A percentile compares a stretch with the other conserved stretches of the same genome.
phyloP scores from a whole-genome alignment of 352 stramenopile genomes.

The Blastocystis sp. region DNA sequence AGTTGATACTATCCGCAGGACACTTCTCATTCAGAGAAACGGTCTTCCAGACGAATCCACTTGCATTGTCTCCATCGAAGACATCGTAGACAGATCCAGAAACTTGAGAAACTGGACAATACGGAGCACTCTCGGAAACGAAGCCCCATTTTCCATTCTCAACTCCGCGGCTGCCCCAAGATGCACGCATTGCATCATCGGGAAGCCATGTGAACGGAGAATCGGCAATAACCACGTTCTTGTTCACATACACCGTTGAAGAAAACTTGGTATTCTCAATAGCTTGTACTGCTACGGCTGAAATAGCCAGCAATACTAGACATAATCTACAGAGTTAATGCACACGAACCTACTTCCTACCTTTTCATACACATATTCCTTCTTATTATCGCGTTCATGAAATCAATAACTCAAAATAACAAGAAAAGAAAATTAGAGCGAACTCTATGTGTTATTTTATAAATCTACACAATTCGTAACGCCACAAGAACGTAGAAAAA shows the following conservation, averaged over 20 bases:
- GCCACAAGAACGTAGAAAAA: conserved; percentile 19
- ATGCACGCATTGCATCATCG: conserved; percentile 4
- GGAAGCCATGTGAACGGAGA: conserved; percentile 43
- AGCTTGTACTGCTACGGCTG: conserved; percentile 36
- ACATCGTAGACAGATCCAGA: conserved; percentile 41
- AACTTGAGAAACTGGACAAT: conserved; percentile 53
- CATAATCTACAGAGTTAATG: conserved; percentile 25
- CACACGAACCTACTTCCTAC: neutral
- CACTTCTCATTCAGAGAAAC: conserved; percentile 59
- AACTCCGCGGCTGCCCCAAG: conserved; percentile 36
- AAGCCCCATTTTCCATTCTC: conserved; percentile 60
- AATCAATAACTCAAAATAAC: conserved; percentile 28
- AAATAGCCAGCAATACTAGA: conserved; percentile 24
- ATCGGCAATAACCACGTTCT: conserved; percentile 60
- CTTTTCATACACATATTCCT: conserved; percentile 52
- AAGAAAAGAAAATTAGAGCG: conserved; percentile 53
- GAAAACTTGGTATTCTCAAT: neutral
- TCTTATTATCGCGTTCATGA: conserved; percentile 24
- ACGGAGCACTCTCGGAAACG: conserved; percentile 23
- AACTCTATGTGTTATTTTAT: conserved; percentile 32
- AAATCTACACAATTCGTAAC: conserved; percentile 3
- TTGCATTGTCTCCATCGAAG: conserved; percentile 38
- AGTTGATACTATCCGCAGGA: conserved; percentile 37
- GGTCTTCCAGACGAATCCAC: conserved; percentile 45
- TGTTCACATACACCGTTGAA: conserved; percentile 46